Evolutionary conservation across 116 monocot genomes (phyloP).

Genomic region (Papilionanthe hybrid): DNA sequence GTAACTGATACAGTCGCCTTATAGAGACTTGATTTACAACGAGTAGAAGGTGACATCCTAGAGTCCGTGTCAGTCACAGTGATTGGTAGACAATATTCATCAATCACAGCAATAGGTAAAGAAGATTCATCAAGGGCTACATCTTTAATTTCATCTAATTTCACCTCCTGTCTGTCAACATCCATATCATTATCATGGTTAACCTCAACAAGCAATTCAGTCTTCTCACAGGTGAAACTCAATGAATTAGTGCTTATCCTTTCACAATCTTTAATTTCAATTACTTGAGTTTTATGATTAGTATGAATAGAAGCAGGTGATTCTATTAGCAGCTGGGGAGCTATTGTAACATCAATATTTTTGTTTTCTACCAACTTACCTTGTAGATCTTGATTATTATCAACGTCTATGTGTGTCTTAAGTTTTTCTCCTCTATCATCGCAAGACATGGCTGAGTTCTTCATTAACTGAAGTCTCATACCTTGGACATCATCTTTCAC

Average conservation of each 20-base stretch:
- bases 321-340: background rate
- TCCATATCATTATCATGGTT: slow-evolving; percentile 18
- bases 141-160: slow-evolving; percentile 11
- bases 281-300: background rate
- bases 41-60: background rate
- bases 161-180: slow-evolving; percentile 12
- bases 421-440: slow-evolving; percentile 9
- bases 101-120: slow-evolving; percentile 8
- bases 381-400: slow-evolving; percentile 12
- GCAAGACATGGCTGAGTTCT: background rate
- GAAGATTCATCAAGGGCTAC: slow-evolving; percentile 1
- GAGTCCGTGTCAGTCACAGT: slow-evolving; percentile 2
- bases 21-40: background rate
- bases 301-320: background rate
- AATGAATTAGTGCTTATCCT: background rate
- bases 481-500: slow-evolving; percentile 6
- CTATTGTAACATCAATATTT: background rate
- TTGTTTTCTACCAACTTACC: slow-evolving; percentile 5
- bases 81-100: slow-evolving; percentile 7
- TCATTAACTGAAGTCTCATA: background rate
- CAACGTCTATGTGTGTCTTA: slow-evolving; percentile 10
- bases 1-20: background rate
- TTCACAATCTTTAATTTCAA: background rate
- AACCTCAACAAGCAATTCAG: background rate
- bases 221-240: background rate